These are phyloP conservation scores for Penicillium sp. DNA, from an alignment of 2,329 filamentous ascomycete species.

Conservation along the genomic window DNA sequence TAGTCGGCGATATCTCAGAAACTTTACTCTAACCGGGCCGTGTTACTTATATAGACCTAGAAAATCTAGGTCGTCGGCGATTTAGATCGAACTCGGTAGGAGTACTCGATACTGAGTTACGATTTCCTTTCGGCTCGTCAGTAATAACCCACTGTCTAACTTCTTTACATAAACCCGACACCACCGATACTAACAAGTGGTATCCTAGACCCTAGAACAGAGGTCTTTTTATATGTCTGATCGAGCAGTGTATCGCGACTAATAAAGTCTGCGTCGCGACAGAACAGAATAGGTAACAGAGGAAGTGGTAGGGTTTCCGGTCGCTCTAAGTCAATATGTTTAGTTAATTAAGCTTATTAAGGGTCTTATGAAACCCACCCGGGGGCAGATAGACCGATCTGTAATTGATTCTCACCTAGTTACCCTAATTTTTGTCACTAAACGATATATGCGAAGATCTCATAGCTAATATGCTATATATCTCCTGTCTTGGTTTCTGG, in stretches of 20 bases:
- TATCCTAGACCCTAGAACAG: constrained; percentile 12
- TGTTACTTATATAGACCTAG: constrained; percentile 36
- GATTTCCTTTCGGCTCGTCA: constrained; percentile 36
- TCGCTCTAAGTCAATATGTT: neutral
- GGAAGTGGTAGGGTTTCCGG: constrained; percentile 1
- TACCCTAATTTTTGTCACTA: neutral
- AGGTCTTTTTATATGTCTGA: constrained; percentile 29
- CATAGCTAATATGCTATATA: neutral
- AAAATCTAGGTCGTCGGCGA: constrained; percentile 39
- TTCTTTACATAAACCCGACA: constrained; percentile 12
- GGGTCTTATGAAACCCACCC: neutral
- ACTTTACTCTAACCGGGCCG: constrained; percentile 37
- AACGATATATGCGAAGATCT: neutral
- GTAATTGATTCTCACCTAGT: neutral
- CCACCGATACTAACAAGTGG: constrained; percentile 22
- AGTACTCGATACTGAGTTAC: constrained; percentile 45
- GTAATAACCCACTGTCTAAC: neutral
- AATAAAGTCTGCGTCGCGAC: constrained; percentile 1
- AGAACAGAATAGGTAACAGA: constrained; percentile 19
- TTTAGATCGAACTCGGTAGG: constrained; percentile 30
- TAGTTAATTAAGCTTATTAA: neutral
- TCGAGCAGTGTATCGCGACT: constrained; percentile 22
- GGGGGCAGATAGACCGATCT: neutral
- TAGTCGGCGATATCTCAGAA: constrained; percentile 40
- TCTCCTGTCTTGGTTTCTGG: neutral